These are phyloP conservation scores for Cyberlindnera mississippiensis DNA, from an alignment of 805 yeast species.

Conservation along the genomic window DNA sequence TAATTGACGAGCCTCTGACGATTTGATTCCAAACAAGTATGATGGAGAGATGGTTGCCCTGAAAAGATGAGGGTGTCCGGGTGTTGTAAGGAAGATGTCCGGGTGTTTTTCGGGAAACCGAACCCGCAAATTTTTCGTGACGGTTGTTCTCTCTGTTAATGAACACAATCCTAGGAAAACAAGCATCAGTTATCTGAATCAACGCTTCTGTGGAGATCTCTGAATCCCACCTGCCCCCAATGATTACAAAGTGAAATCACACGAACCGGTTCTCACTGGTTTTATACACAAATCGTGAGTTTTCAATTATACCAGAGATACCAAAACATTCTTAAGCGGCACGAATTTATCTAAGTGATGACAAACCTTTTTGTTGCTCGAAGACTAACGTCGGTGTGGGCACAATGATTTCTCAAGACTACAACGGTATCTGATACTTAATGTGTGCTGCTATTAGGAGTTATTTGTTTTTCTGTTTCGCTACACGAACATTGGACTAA, in stretches of 20 bases:
- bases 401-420: constrained; percentile 81
- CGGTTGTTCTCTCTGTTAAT: neutral
- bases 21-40: no score
- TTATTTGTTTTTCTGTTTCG: neutral
- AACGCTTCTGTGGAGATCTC: no score
- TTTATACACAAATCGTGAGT: neutral
- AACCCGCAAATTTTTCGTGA: neutral
- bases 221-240: neutral
- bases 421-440: constrained; percentile 88
- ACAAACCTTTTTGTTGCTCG: constrained; percentile 37
- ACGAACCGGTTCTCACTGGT: neutral
- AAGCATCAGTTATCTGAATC: no score
- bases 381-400: constrained; percentile 53
- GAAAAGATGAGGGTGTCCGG: no score
- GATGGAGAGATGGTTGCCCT: no score
- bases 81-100: no score
- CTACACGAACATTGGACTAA: constrained; percentile 2
- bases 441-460: neutral
- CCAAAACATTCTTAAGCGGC: no score
- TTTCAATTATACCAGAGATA: neutral
- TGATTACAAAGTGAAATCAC: neutral
- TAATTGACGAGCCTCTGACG: no score
- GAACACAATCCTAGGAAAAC: no score
- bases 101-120: no score
- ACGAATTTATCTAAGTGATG: constrained; percentile 24